Conservation (phyloP, 331 rosid species). For the Saraca asoca region DNA sequence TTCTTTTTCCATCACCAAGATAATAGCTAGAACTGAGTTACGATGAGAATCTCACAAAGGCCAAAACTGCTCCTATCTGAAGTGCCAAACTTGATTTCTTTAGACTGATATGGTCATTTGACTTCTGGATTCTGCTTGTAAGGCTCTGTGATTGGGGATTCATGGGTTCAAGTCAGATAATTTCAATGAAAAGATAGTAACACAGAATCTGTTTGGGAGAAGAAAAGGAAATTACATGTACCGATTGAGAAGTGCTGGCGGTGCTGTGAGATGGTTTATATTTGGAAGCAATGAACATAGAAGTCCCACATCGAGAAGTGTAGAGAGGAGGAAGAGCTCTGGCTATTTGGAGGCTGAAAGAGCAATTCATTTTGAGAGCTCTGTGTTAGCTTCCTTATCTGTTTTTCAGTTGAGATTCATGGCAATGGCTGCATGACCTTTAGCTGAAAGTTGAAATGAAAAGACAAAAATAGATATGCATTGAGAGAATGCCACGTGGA, state of each 20-base stretch:
- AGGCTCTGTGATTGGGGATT: conserved; percentile 47
- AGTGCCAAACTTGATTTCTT: conserved; percentile 60
- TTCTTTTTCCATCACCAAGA: not conserved
- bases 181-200: conserved; percentile 1
- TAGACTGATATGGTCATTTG: conserved; percentile 33
- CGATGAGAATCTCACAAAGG: conserved; percentile 52
- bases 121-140: conserved; percentile 41
- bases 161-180: conserved; percentile 21
- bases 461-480: not conserved
- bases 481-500: conserved; percentile 36
- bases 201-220: not conserved
- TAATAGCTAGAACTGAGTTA: not conserved
- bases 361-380: conserved; percentile 61
- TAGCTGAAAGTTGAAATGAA: not conserved
- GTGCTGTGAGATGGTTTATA: conserved; percentile 33
- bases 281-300: conserved; percentile 45
- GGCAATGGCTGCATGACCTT: conserved; percentile 40
- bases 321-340: conserved; percentile 74
- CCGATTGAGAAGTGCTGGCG: conserved; percentile 30
- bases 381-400: conserved; percentile 45
- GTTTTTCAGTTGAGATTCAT: conserved; percentile 41
- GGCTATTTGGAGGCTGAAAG: conserved; percentile 64
- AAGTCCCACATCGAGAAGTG: conserved; percentile 24
- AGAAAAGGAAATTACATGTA: conserved; percentile 6
- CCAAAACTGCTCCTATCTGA: conserved; percentile 68